Base-by-base conservation (phyloP, 176 grass and related monocot species). In the Pontederia paniculata region DNA sequence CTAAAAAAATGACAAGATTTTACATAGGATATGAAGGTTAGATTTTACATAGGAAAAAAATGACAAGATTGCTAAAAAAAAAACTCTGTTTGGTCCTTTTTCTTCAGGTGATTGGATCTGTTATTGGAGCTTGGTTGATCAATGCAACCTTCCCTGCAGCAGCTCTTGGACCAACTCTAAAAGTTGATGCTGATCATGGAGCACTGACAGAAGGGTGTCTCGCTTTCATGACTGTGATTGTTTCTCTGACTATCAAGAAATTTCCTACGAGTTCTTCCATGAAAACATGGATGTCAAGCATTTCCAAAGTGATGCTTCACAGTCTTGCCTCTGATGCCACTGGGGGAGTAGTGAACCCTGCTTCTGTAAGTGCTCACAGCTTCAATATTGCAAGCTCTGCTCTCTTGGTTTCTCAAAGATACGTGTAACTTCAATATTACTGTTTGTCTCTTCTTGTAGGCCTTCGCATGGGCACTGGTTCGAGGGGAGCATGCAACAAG, bases 281-380 rank as follows among this genome's bases (percentile, higher is more conserved):
- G 21, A 70, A 48, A 48, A 70, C 10, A 58, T 70, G 67, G 67
- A 58, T 70, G 48, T 48, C 42, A 37, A 57, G 67, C 43, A 46
- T 48, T 48, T 45, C 15, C 15, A 70, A 58, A 58, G 54, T 58
- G 13, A 48, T 57, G 17, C 54, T 55, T 37, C 67, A 70, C 19
- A 45, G 57, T 14, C 21, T 70, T 46, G 53, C 51, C 16, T 70
- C 54, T 48, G 44, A 58, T 17, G 48, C 45, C 3, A 70, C 67
- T 49, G 67, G 67, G 28, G 67, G 67, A 58, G 48, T 70, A 19
- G 25, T 70, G 54, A 70, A 70, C 44, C 67, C 67, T 37, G 67
- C 67, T 25, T 22, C 67, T 47, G 67, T 70, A 48, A 56, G 67
- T 48, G 44, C 21, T 48, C 21, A 48, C 25, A 31, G 1, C 25